Base-by-base conservation (phyloP, 345 rosid species). In the Gossypioides kirkii region DNA sequence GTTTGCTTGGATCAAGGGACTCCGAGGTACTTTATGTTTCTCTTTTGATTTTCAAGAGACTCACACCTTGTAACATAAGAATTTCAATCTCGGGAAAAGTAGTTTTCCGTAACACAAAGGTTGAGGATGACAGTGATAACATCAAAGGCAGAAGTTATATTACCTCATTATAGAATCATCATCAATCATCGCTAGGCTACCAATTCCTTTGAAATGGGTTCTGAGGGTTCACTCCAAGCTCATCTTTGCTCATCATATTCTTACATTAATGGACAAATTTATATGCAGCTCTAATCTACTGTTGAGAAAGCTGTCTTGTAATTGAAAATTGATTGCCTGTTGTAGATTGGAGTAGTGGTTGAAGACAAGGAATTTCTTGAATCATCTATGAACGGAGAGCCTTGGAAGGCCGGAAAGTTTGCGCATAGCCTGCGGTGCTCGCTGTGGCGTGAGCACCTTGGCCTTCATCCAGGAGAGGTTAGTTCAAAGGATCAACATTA, bases 1-100 rank as follows among this genome's bases (percentile, higher is more conserved):
- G 97, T 78, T 82, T 94, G 82, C 97, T 94, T 54, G 98, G 98
- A 68, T 91, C 98, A 49, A 82, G 98, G 72, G 98, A 94, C 75
- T 91, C 98, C 0, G 98, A 94, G 98, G 98, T 91, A 87, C 6
- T 55, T 17, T 76, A 20, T 13, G 59, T 1, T 25, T 60, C 14
- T 17, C 47, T 23, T 73, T 50, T 61, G 12, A 11, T 70, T 10
- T 45, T 42, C 11, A 12, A n/a, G 38, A 41, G 26, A 3, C n/a
- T 26, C 28, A 0, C 67, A n/a, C 38, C 43, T 25, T 25, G 56
- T 68, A 26, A 68, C 56, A 23, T 23, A 66, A 45, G 28, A 10
- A 46, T 41, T 22, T 46, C 55, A 13, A 67, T 20, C 22, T 22
- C 25, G 54, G 13, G 6, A 42, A 26, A 54, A 54, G 25, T 32